These are phyloP conservation scores for Calonectria crousiana DNA, from an alignment of 2,329 filamentous ascomycete species.

Conservation along the genomic window DNA sequence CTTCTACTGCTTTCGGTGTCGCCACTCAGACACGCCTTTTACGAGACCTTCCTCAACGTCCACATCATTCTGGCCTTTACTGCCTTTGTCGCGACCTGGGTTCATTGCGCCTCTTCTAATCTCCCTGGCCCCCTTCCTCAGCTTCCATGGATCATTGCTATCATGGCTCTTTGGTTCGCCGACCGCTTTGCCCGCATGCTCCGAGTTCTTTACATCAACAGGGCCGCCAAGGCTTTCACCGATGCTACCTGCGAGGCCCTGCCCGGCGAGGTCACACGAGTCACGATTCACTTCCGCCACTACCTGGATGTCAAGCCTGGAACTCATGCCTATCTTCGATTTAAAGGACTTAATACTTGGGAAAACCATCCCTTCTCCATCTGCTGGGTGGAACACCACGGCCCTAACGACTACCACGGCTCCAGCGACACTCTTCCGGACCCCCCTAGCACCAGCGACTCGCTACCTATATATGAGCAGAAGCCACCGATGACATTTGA, in stretches of 20 bases:
- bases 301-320: constrained; percentile 76
- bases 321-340: constrained; percentile 81
- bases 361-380: constrained; percentile 85
- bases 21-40: constrained; percentile 91
- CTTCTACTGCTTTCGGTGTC: constrained; percentile 80
- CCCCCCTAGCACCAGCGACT: constrained; percentile 46
- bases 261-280: constrained; percentile 76
- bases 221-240: constrained; percentile 69
- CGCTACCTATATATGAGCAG: constrained; percentile 56
- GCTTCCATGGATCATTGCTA: constrained; percentile 78
- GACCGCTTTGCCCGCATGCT: constrained; percentile 76
- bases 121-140: constrained; percentile 77
- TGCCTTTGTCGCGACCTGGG: constrained; percentile 78
- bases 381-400: constrained; percentile 76
- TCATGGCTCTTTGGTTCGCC: constrained; percentile 79
- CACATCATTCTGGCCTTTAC: constrained; percentile 83
- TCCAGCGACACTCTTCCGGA: not conserved
- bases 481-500: constrained; percentile 45
- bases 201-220: constrained; percentile 76
- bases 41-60: constrained; percentile 92
- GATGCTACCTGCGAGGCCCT: constrained; percentile 76
- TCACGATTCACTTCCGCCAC: constrained; percentile 77
- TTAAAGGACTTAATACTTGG: constrained; percentile 74
- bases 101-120: constrained; percentile 78
- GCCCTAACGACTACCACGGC: not conserved